These are phyloP conservation scores for Auxenochlorella pyrenoidosa DNA, from an alignment of 139 green algal species.

Conservation along the genomic window DNA sequence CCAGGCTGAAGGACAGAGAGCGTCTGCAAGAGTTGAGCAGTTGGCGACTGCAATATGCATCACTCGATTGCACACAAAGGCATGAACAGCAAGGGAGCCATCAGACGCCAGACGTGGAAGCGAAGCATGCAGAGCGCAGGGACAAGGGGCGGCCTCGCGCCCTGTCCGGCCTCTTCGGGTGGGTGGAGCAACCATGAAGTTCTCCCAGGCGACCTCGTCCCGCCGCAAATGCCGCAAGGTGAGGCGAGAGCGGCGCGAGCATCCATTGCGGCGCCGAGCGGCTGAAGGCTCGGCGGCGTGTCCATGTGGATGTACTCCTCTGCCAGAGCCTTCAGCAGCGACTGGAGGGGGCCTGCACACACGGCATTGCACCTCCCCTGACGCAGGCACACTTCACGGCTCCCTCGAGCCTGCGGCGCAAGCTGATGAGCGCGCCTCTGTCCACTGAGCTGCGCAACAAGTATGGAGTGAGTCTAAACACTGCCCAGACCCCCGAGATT, in stretches of 20 bases:
- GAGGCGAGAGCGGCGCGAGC: background rate
- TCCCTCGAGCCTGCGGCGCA: conserved; percentile 86
- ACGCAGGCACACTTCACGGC: conserved; percentile 97
- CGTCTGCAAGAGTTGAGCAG: too few species aligned
- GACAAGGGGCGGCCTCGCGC: background rate
- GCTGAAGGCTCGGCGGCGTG: background rate
- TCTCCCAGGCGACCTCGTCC: conserved; percentile 66
- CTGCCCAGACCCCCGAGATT: too few species aligned
- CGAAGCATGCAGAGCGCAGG: too few species aligned
- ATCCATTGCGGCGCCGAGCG: too few species aligned
- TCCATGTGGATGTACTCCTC: background rate
- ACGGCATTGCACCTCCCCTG: background rate
- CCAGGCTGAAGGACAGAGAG: too few species aligned
- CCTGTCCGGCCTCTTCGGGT: conserved; percentile 4
- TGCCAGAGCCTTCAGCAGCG: background rate
- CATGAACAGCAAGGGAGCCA: too few species aligned
- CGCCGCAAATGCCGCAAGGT: conserved; percentile 98
- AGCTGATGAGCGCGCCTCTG: conserved; percentile 96
- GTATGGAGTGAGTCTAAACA: conserved; percentile 71
- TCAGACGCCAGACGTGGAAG: too few species aligned
- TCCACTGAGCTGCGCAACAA: conserved; percentile 94
- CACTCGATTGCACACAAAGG: too few species aligned
- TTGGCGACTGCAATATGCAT: too few species aligned
- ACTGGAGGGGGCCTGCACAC: background rate
- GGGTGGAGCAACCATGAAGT: conserved; percentile 79